Percentiles rank a stretch among this genome's conserved stretches.
These are phyloP conservation scores for Cercospora berteroae DNA, from an alignment of 2,329 filamentous ascomycete species.

Conservation along the genomic window DNA sequence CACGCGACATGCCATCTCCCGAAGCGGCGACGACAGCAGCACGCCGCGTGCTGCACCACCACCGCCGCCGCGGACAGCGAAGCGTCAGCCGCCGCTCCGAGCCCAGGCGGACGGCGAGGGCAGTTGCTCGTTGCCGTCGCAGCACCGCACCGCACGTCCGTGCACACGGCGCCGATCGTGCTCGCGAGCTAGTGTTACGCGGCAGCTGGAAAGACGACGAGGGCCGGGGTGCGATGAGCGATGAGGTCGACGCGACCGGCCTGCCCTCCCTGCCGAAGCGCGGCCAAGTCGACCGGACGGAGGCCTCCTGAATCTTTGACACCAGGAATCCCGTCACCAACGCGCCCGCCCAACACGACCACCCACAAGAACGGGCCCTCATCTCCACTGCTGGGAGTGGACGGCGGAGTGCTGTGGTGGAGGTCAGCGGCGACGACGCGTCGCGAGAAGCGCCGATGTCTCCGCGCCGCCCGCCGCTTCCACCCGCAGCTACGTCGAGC, in stretches of 20 bases:
- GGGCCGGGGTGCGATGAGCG: not conserved
- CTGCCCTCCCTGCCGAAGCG: not conserved
- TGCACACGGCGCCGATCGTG: slow-evolving; percentile 10
- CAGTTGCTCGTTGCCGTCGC: not conserved
- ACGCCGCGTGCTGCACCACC: not conserved
- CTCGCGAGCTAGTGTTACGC: slow-evolving; percentile 11
- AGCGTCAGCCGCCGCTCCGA: not conserved
- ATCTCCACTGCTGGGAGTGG: not conserved
- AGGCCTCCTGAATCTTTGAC: slow-evolving; percentile 2
- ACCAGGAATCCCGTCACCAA: slow-evolving; percentile 3
- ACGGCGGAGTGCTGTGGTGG: not conserved
- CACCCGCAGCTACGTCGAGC: not conserved
- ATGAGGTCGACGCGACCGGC: not conserved
- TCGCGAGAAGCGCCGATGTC: slow-evolving; percentile 1
- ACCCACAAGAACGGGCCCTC: not conserved
- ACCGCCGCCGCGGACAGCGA: not conserved
- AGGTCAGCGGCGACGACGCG: not conserved
- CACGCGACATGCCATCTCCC: not conserved
- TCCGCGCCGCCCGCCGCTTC: not conserved
- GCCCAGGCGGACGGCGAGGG: not conserved
- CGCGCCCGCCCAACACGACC: not conserved
- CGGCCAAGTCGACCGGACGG: not conserved
- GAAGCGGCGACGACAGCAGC: not conserved
- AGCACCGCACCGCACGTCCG: not conserved
- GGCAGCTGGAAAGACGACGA: slow-evolving; percentile 13